phyloP scores from a whole-genome alignment of 345 rosid species.

The Ceriops decandra region DNA sequence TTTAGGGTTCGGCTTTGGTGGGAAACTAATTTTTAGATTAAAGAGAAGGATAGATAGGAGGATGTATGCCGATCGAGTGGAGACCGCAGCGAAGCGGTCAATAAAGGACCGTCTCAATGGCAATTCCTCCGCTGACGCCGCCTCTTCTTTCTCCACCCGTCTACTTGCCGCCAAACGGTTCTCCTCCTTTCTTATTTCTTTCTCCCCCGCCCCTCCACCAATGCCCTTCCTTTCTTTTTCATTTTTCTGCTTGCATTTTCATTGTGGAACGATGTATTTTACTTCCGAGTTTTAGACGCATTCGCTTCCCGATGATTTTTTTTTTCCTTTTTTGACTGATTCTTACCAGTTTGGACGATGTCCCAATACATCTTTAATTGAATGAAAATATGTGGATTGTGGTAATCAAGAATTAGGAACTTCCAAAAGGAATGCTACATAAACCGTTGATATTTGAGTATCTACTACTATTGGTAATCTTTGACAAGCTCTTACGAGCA shows the following conservation, averaged over 20 bases:
- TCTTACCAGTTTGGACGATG: too few relatives aligned
- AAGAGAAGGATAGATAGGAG: neutral
- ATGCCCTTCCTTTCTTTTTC: neutral
- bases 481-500: too few relatives aligned
- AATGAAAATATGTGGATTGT: too few relatives aligned
- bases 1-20: too few relatives aligned
- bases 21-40: too few relatives aligned
- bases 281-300: too few relatives aligned
- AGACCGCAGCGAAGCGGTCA: constrained; percentile 52
- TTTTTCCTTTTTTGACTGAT: neutral
- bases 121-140: constrained; percentile 29
- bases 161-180: constrained; percentile 84
- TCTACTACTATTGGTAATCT: too few relatives aligned
- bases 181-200: neutral
- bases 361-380: too few relatives aligned
- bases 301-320: neutral
- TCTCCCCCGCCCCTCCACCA: neutral
- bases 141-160: constrained; percentile 48
- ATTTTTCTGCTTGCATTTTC: neutral
- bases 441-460: too few relatives aligned
- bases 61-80: constrained; percentile 96
- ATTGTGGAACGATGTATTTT: neutral
- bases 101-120: constrained; percentile 81
- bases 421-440: too few relatives aligned
- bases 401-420: too few relatives aligned